These are phyloP conservation scores for Kernera saxatilis DNA, from an alignment of 345 rosid genomes.

Conservation along the genomic window DNA sequence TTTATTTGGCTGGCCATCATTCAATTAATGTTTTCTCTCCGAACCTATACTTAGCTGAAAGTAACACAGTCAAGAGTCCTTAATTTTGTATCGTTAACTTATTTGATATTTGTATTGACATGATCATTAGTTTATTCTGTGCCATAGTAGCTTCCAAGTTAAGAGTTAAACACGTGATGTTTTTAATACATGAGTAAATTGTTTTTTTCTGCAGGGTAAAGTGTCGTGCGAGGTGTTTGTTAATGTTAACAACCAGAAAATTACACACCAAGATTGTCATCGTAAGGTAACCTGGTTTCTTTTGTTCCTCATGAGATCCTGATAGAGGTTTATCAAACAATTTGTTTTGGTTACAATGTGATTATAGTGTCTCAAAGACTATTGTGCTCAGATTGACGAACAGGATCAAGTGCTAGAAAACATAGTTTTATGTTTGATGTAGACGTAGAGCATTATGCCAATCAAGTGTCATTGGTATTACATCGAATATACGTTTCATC, in stretches of 20 bases:
- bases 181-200: background rate
- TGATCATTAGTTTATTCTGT: background rate
- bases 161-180: background rate
- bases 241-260: constrained; percentile 51
- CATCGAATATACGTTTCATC: background rate
- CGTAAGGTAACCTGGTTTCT: constrained; percentile 45
- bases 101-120: background rate
- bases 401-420: background rate
- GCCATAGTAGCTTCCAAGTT: background rate
- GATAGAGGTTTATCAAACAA: background rate
- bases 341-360: background rate
- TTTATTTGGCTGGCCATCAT: background rate
- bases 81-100: background rate
- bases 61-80: background rate
- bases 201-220: constrained; percentile 45
- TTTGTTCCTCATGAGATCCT: background rate
- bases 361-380: background rate
- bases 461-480: background rate
- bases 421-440: background rate
- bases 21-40: background rate
- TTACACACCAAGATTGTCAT: constrained; percentile 58
- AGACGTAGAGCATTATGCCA: background rate
- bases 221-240: constrained; percentile 70
- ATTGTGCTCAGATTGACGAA: background rate
- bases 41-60: background rate